Evolutionary conservation across 768 basidiomycete genomes (phyloP), one percentile per base, ranked within the genome.

Genomic region (Xerocomus spinulosus): DNA sequence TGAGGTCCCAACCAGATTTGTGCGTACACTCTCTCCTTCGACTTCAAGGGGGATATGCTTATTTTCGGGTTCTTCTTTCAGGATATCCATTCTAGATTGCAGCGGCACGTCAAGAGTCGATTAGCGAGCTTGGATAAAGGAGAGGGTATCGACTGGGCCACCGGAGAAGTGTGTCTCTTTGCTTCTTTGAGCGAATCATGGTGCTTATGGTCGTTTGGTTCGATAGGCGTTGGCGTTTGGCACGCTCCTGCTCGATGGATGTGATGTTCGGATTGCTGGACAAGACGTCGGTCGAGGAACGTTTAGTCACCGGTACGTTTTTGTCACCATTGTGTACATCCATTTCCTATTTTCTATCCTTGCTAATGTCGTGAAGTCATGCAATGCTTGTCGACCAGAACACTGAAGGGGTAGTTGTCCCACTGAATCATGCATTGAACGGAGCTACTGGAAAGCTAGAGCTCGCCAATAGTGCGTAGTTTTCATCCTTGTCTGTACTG

Each of bases 201-300:
- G n/a, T n/a, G n/a, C n/a, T n/a, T n/a, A n/a, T n/a, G n/a, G n/a
- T n/a, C n/a, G n/a, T n/a, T n/a, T n/a, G n/a, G n/a, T n/a, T n/a
- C n/a, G n/a, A n/a, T 46, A 89, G 87, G 87, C 90, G 0, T 67
- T 96, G 65, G 92, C 93, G 0, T 90, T 93, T 57, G 93, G 93
- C 0, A 82, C 89, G 2, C 73, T 95, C 28, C 79, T 95, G 82
- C 68, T 80, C 2, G 85, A 91, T 44, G 90, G 90, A 2, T 81
- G 73, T 52, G 87, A 94, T 59, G 77, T 96, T 9, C 80, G 92
- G 14, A 89, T 96, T 26, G 92, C 91, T 2, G 93, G 93, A 7
- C 93, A 96, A 65, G 93, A 95, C 61, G 90, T 93, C 0, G 93
- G 92, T 0, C 66, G 92, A 32, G 92, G 93, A 3, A 93, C 91